A percentile compares a stretch with the other conserved stretches of the same genome.
Evolutionary conservation across 148 eudicot genomes (phyloP).

Genomic region (Pharnaceum exiguum): DNA sequence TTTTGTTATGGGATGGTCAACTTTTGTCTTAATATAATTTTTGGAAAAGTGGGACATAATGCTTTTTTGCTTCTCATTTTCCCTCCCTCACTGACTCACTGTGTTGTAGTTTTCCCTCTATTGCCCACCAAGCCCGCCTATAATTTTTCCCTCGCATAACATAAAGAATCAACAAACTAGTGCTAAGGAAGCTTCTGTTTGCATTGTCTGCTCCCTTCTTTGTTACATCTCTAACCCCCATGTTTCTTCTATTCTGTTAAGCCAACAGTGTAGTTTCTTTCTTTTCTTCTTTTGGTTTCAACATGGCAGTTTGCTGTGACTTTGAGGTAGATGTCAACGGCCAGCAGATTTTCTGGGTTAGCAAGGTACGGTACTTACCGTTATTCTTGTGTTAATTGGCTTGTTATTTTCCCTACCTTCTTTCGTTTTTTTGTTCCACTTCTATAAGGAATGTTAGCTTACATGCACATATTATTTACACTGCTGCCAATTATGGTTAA

Average conservation of each 20-base stretch:
- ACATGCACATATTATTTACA: too few species aligned
- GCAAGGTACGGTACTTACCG: constrained; percentile 24
- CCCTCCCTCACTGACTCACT: background rate
- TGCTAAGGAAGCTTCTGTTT: constrained; percentile 25
- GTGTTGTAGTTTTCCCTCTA: background rate
- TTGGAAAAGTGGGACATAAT: background rate
- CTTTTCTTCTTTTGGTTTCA: background rate
- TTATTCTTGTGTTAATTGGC: background rate
- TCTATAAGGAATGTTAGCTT: too few species aligned
- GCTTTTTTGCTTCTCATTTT: background rate
- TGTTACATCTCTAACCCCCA: background rate
- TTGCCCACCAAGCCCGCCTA: background rate
- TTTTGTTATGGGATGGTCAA: constrained; percentile 25
- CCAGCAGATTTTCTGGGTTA: constrained; percentile 30
- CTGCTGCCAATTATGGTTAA: too few species aligned
- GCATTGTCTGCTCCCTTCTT: constrained; percentile 2
- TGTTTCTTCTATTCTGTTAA: background rate
- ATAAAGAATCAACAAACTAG: background rate
- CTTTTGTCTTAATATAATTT: background rate
- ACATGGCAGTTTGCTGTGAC: constrained; percentile 25
- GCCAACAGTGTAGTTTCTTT: background rate
- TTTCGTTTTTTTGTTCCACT: background rate
- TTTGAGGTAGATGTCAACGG: constrained; percentile 46
- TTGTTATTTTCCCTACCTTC: background rate
- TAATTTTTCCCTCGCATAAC: background rate